Evolutionary conservation across 108 stramenopile genomes (phyloP).

Genomic region (Nitzschia inconspicua): DNA sequence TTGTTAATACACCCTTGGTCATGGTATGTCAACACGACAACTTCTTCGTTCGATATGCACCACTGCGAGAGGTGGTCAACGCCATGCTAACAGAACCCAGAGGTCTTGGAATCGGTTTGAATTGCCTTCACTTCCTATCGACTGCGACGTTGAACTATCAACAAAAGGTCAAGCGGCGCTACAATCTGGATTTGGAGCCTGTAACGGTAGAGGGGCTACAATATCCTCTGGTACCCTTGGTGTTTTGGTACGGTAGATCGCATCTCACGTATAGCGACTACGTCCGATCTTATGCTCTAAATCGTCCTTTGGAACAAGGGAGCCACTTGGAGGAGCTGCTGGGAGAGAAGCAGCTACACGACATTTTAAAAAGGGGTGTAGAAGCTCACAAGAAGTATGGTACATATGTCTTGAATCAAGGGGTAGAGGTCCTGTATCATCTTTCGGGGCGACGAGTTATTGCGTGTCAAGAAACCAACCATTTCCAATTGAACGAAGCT

Average conservation of each 20-base stretch:
- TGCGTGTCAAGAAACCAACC: not conserved
- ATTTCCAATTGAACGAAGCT: not conserved
- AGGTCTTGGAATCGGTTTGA: slow-evolving; percentile 17
- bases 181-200: slow-evolving; percentile 20
- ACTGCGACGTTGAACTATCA: slow-evolving; percentile 35
- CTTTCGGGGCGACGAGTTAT: slow-evolving; percentile 36
- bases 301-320: slow-evolving; percentile 10
- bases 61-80: slow-evolving; percentile 6
- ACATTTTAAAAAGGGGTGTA: slow-evolving; percentile 18
- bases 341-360: slow-evolving; percentile 22
- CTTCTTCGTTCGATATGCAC: slow-evolving; percentile 30
- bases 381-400: slow-evolving; percentile 21
- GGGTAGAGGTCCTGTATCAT: slow-evolving; percentile 37
- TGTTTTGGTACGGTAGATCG: slow-evolving; percentile 42
- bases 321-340: slow-evolving; percentile 39
- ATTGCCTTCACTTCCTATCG: slow-evolving; percentile 37
- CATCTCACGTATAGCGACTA: slow-evolving; percentile 26
- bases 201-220: not conserved
- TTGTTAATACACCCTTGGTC: slow-evolving; percentile 27
- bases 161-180: slow-evolving; percentile 27
- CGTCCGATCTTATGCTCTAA: slow-evolving; percentile 14
- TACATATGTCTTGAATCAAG: slow-evolving; percentile 31
- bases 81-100: slow-evolving; percentile 1
- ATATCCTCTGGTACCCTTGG: slow-evolving; percentile 22
- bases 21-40: slow-evolving; percentile 46